Evolutionary conservation across 2,329 filamentous ascomycete genomes (phyloP), one percentile per base, ranked within the genome.

Genomic region (Cladosporium sp.): DNA sequence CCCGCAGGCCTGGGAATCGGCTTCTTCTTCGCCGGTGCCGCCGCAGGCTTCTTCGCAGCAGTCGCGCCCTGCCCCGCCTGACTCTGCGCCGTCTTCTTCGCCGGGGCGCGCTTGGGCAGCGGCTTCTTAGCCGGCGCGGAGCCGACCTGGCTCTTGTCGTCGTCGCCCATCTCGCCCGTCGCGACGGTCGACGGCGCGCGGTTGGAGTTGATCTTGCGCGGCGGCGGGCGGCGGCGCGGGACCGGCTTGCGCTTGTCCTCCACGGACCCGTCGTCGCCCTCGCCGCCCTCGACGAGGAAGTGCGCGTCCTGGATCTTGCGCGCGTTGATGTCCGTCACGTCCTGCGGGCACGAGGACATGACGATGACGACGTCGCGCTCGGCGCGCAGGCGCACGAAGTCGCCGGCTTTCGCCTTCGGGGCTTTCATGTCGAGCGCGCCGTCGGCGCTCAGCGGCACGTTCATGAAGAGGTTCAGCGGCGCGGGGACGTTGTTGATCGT

Each of bases 391-490:
- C 70, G 64, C 1, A 76, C 69, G 59, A 69, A 75, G 48, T 75
- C 72, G 22, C 72, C 72, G 8, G 56, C 55, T 48, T 72, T 72
- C 18, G 67, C 65, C 14, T 68, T 62, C 1, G 74, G 71, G 32
- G 61, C 60, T 46, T 73, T 69, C 49, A 74, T 75, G 46, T 62
- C 68, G 2, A 75, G 56, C 14, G 69, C 63, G 3, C 72, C 72
- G 10, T 70, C 63, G 18, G 72, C 63, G n/a, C 68, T 62, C 56
- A 68, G 70, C 0, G 72, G 72, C 43, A 75, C 71, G 42, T 75
- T 74, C 73, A 75, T 75, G 60, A 75, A 77, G 9, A 77, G 63
- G 41, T 74, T 73, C 4, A 77, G 62, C 2, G 74, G 74, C 11
- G 72, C 72, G 0, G 74, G 74, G 11, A 72, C 72, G 46, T 67